Base-by-base conservation (phyloP, 2,329 filamentous ascomycete species). In the Microdochium nivale region DNA sequence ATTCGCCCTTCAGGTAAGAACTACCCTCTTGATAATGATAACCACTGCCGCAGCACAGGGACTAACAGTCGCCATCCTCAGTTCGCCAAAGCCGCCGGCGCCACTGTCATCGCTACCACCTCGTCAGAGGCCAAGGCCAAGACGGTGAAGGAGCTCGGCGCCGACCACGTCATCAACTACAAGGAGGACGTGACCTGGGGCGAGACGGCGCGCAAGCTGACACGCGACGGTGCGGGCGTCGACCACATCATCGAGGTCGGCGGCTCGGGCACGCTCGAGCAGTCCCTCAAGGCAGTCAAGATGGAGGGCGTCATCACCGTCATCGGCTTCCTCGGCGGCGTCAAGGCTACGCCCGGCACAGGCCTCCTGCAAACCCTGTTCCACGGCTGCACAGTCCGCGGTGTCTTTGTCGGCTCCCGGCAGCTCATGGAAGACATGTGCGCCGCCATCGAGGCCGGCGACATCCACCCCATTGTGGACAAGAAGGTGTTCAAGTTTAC, bases 1-100 rank as follows among this genome's bases (percentile, higher is more conserved):
- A 54, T 86, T 86, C 53, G 84, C 77, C 3, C 64, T 87, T n/a
- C 84, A 68, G 60, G 63, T 65, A 55, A 24, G 62, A 21, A 44
- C 8, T 3, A 19, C 40, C 55, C 16, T 40, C 47, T 19, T 27
- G 3, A 25, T 19, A 25, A 16, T 19, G 2, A 30, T 25, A 10
- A 16, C 19, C 49, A 16, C 23, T 24, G 14, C n/a, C 4, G n/a
- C 21, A 40, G 23, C 30, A 19, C 3, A 7, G 32, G 16, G 40
- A 35, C 23, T 47, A 4, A 55, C 46, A 25, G 23, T 14, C 10
- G 19, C 24, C 27, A 19, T 14, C n/a, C n/a, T 37, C 40, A 77
- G 67, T 76, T 78, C 55, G 75, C 75, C 51, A 75, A 74, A 60
- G 72, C 72, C 1, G 72, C 71, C 3, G 74, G 75, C 46, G 74